Conservation (phyloP, 805 yeast genomes). For the Lachancea sp. region DNA sequence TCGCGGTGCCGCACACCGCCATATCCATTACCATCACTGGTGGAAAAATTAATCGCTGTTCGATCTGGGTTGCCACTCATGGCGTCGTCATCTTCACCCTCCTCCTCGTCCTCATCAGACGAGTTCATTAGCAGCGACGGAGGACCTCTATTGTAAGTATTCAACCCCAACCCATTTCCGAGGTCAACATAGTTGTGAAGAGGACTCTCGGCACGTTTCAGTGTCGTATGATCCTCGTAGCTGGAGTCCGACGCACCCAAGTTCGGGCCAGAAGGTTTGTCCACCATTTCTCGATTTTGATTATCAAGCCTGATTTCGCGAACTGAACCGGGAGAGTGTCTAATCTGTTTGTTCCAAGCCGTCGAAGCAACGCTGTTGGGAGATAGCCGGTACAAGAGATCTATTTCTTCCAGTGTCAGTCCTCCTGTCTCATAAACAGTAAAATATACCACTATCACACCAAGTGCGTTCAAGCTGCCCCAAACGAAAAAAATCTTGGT, state of each 20-base stretch:
- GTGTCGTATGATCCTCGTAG: slow-evolving; percentile 4
- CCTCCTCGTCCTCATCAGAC: slow-evolving; percentile 14
- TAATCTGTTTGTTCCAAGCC: slow-evolving; percentile 33
- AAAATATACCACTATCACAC: slow-evolving; percentile 55
- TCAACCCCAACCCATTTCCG: slow-evolving; percentile 33
- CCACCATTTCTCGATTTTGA: slow-evolving; percentile 2
- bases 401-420: slow-evolving; percentile 71
- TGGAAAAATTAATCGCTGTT: background rate
- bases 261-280: background rate
- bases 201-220: slow-evolving; percentile 3
- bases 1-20: background rate
- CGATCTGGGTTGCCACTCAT: background rate
- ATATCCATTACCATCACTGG: background rate
- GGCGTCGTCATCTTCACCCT: background rate
- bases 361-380: slow-evolving; percentile 46
- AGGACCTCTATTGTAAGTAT: slow-evolving; percentile 32
- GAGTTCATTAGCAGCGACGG: slow-evolving; percentile 36
- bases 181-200: slow-evolving; percentile 23
- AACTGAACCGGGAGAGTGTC: slow-evolving; percentile 11
- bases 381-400: slow-evolving; percentile 62
- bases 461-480: slow-evolving; percentile 63
- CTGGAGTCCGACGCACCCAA: slow-evolving; percentile 2
- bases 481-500: slow-evolving; percentile 70
- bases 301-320: slow-evolving; percentile 5
- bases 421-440: slow-evolving; percentile 78